Percentiles rank a stretch among this genome's conserved stretches.
These are phyloP conservation scores for Hemileccinum rubropunctum DNA, from an alignment of 768 basidiomycete species.

Conservation along the genomic window DNA sequence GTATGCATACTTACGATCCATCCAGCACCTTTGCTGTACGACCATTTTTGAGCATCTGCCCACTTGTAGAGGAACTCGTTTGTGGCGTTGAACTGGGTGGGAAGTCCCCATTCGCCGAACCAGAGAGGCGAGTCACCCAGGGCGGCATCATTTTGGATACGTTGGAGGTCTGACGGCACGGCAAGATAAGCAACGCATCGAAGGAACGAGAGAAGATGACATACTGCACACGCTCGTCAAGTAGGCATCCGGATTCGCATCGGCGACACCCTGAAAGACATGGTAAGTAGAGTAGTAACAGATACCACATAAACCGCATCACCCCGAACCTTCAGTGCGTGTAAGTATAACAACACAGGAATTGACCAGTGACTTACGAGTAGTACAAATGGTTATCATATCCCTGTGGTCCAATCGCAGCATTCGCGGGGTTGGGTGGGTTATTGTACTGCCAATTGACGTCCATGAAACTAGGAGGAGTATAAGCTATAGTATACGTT, in stretches of 20 bases:
- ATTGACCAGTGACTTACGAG: constrained; percentile 40
- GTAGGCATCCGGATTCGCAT: constrained; percentile 61
- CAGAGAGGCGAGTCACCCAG: constrained; percentile 46
- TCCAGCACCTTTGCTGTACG: constrained; percentile 57
- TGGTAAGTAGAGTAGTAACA: background rate
- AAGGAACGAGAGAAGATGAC: constrained; percentile 18
- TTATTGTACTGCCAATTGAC: constrained; percentile 71
- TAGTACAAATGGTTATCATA: constrained; percentile 86
- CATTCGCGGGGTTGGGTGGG: constrained; percentile 69
- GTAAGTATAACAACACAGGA: constrained; percentile 4
- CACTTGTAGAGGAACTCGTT: constrained; percentile 61
- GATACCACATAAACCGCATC: constrained; percentile 10
- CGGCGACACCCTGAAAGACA: constrained; percentile 60
- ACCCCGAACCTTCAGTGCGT: constrained; percentile 53
- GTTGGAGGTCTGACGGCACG: constrained; percentile 51
- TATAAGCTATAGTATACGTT: constrained; percentile 3
- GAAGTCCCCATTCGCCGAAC: constrained; percentile 61
- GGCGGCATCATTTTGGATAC: constrained; percentile 47
- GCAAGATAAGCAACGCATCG: background rate
- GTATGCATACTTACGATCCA: constrained; percentile 54
- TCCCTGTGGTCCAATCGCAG: constrained; percentile 62
- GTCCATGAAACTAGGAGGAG: constrained; percentile 69
- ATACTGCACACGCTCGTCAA: constrained; percentile 67
- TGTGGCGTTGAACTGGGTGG: constrained; percentile 64
- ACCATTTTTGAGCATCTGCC: constrained; percentile 75